Base-by-base conservation (phyloP, 75 land plant species). In the Ceratopteris richardii region DNA sequence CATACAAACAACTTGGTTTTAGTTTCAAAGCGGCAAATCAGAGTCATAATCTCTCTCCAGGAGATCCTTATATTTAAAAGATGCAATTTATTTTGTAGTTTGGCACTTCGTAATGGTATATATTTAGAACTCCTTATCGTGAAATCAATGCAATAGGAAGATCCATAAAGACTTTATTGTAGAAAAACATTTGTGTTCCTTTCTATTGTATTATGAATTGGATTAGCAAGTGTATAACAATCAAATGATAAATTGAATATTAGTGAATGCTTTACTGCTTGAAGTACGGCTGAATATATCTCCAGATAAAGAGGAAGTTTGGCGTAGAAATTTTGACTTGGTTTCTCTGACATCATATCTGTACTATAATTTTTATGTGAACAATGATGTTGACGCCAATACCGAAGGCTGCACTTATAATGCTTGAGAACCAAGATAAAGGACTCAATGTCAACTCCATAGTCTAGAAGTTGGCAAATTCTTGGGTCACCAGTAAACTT, bases 351-450 rank as follows among this genome's bases (percentile, higher is more conserved):
- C n/a, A 39, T 3, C 52, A 6, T 54, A 14, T 43, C 20, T 29
- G 44, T 52, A 7, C 52, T 44, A 1, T 27, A 19, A 24, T 27
- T 10, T 4, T 33, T 3, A 4, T 57, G 59, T 14, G 31, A 9
- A 3, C 31, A 7, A 2, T 73, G 76, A 11, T 20, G 60, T 24
- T 59, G 58, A 11, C 76, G 43, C 76, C 76, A 73, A 5, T 63
- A 26, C 1, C 70, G 76, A 24, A 73, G 54, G 25, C 76, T 73
- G 44, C 76, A 73, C 37, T 73, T 73, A 37, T 73, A 73, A 56
- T 73, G 76, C 55, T 73, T 73, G 48, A 73, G 63, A 2, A 73
- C 76, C n/a, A 73, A 37, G 31, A 73, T 58, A 33, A 66, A 73
- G 1, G 57, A 54, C 1, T 73, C 65, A 0, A 24, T 41, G 29